Conservation (phyloP, 345 rosid genomes). For the Hibiscus mutabilis region DNA sequence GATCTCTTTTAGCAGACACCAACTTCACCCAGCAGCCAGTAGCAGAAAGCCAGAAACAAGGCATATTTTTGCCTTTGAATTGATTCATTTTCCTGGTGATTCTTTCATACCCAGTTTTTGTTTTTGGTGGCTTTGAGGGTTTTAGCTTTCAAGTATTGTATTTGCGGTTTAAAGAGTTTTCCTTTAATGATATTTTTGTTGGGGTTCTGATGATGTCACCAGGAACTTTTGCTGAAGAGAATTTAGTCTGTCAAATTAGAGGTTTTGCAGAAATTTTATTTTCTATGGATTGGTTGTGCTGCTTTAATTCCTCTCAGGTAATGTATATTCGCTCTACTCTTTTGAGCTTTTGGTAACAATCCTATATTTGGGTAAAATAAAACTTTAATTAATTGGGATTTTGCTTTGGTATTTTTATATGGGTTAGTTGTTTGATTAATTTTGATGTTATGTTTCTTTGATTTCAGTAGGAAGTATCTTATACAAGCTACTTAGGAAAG, state of each 20-base stretch:
- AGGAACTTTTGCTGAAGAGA: conserved; percentile 12
- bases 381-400: neutral
- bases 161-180: neutral
- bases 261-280: conserved; percentile 11
- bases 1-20: neutral
- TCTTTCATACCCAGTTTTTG: conserved; percentile 17
- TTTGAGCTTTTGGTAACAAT: neutral
- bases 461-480: neutral
- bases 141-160: conserved; percentile 8
- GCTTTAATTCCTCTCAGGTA: conserved; percentile 35
- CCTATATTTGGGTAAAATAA: neutral
- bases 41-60: neutral
- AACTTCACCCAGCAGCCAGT: neutral
- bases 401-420: neutral
- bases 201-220: conserved; percentile 22
- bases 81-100: conserved; percentile 18
- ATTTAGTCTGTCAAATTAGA: conserved; percentile 16
- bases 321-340: neutral
- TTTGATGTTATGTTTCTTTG: neutral
- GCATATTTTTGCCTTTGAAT: conserved; percentile 1
- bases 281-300: conserved; percentile 37
- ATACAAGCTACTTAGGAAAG: neutral
- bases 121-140: neutral
- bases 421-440: neutral
- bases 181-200: conserved; percentile 9